phyloP scores from a whole-genome alignment of 169 alveolate species.

The Plasmodium vinckei region DNA sequence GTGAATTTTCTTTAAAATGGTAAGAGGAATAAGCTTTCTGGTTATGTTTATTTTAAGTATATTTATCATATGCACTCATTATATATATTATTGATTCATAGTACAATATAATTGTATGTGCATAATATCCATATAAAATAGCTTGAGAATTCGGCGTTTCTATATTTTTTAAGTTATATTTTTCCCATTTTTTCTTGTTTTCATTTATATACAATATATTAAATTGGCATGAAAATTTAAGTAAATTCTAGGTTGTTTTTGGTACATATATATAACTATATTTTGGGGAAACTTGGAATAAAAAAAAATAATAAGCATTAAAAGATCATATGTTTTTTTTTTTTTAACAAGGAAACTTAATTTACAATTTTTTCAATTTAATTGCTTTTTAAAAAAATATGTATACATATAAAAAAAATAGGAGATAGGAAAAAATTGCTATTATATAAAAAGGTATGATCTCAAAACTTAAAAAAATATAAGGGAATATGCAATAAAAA shows the following conservation, averaged over 20 bases:
- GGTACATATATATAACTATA: no score
- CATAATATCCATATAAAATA: background rate
- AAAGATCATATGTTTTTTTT: background rate
- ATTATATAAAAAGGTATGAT: no score
- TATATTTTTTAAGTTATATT: no score
- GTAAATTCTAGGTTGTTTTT: no score
- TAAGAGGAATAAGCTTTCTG: background rate
- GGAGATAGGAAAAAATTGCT: no score
- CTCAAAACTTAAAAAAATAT: no score
- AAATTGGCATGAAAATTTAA: no score
- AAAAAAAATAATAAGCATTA: conserved; percentile 1
- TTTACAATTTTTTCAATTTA: background rate
- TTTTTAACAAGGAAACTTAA: background rate
- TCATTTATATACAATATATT: no score
- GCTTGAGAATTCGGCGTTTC: no score
- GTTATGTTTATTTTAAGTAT: background rate
- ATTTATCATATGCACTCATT: background rate
- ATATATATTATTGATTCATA: no score
- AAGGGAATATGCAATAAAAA: no score
- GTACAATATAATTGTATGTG: background rate
- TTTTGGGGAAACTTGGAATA: background rate
- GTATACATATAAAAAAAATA: background rate
- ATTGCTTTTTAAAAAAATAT: background rate
- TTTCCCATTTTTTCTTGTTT: no score
- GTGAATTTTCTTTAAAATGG: background rate